Evolutionary conservation across 106 monocot genomes (phyloP), one percentile per base, ranked within the genome.

Genomic region (Acanthochlamys bracteata): DNA sequence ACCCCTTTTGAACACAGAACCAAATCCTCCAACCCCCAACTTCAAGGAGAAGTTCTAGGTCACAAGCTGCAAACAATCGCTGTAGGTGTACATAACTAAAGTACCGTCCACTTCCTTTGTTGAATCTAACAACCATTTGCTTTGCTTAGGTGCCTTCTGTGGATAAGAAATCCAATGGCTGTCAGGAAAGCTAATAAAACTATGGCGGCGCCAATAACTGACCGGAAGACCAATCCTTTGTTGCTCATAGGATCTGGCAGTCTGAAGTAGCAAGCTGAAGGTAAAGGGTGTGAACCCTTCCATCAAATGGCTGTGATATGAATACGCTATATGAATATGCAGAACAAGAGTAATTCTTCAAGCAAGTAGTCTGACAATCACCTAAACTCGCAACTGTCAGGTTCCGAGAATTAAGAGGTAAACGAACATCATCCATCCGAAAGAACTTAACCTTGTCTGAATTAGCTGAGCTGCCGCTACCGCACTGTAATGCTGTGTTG

Each of bases 1-100:
- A 4, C 19, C 40, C 0, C 74, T 74, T 56, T 74, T 79, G 60
- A 74, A 79, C 42, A 79, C 79, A 2, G 79, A 60, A 20, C 79
- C 79, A 41, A 79, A 79, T 22, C 64, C 74, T 2, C 79, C 79
- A 21, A 14, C 55, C 4, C 79, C 79, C 14, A 79, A 20, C 47
- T 69, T 79, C 0, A 73, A 57, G 10, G 79, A 65, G 79, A 79
- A 79, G 52, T 79, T 70, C 69, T 74, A 74, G 11, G 79, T 79
- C 26, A 41, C 61, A 3, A 53, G 39, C 53, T 69, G 69, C 64
- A 79, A 56, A 17, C n/a, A n/a, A n/a, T 79, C 79, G 7, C 43
- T 45, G 39, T 79, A 79, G 20, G 60, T 74, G 20, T 68, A 79
- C 13, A 68, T 8, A 21, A 64, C 41, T 25, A 69, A 39, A 33